Conservation (phyloP, 495 filamentous ascomycete genomes). For the Tuber brumale region DNA sequence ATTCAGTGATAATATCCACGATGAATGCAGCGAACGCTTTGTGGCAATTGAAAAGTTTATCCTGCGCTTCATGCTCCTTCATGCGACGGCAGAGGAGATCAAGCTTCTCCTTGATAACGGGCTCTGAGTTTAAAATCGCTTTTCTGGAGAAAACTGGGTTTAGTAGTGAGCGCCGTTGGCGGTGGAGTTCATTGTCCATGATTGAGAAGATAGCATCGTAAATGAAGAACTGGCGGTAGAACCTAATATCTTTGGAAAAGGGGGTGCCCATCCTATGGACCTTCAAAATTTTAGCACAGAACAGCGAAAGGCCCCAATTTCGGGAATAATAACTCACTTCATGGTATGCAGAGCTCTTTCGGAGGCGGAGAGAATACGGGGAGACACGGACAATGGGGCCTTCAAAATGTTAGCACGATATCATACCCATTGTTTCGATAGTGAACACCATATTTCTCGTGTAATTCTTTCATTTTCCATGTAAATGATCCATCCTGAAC, state of each 20-base stretch:
- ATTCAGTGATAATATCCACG: constrained; percentile 48
- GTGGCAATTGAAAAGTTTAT: constrained; percentile 8
- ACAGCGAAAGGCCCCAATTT: background rate
- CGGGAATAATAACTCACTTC: background rate
- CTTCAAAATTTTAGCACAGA: background rate
- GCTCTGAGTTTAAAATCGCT: constrained; percentile 18
- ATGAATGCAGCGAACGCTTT: constrained; percentile 43
- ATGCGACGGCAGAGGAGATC: constrained; percentile 15
- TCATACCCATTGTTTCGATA: background rate
- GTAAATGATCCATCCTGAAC: constrained; percentile 4
- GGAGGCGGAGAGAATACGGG: constrained; percentile 22
- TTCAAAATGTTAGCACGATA: constrained; percentile 2
- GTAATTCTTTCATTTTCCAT: constrained; percentile 16
- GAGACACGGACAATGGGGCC: constrained; percentile 26
- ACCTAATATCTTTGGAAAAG: constrained; percentile 15
- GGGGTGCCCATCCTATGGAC: constrained; percentile 27
- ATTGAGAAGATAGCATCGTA: constrained; percentile 9
- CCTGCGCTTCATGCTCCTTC: constrained; percentile 7
- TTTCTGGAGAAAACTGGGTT: constrained; percentile 22
- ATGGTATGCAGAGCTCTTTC: constrained; percentile 22
- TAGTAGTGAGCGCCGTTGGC: constrained; percentile 11
- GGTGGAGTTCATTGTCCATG: constrained; percentile 12
- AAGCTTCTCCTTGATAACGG: constrained; percentile 16
- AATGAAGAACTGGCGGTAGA: constrained; percentile 26
- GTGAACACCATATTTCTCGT: constrained; percentile 15